Conservation (phyloP, 1,284 basidiomycete species). For the Flammula alnicola region DNA sequence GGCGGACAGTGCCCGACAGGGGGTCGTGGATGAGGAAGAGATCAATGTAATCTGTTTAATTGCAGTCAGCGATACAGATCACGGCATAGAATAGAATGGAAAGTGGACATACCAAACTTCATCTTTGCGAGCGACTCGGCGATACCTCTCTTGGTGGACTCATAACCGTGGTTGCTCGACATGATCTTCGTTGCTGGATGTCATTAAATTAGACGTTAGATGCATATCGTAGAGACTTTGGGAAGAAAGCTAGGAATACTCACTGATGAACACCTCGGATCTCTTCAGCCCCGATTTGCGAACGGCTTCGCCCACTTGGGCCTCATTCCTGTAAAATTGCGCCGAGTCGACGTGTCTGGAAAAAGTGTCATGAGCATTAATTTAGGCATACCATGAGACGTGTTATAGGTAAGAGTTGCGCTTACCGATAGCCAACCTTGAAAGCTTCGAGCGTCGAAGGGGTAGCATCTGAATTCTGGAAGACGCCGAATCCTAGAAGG, state of each 20-base stretch:
- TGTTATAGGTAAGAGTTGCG: no score
- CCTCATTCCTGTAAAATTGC: conserved; percentile 78
- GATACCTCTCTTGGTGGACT: conserved; percentile 57
- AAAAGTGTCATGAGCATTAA: background rate
- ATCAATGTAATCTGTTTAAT: conserved; percentile 66
- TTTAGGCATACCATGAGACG: background rate
- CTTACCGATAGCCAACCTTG: conserved; percentile 71
- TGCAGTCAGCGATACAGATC: background rate
- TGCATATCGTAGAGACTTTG: background rate
- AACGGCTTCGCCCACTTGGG: conserved; percentile 63
- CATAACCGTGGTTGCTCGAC: conserved; percentile 58
- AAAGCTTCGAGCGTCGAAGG: conserved; percentile 70
- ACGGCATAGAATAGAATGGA: background rate
- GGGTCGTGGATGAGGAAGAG: conserved; percentile 81
- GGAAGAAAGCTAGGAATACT: no score
- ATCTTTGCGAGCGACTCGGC: conserved; percentile 60
- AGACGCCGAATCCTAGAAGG: conserved; percentile 81
- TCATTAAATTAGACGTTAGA: conserved; percentile 3
- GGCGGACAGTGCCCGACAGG: conserved; percentile 54
- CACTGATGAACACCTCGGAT: conserved; percentile 72
- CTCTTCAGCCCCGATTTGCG: conserved; percentile 54
- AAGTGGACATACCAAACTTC: conserved; percentile 47
- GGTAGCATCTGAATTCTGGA: conserved; percentile 64
- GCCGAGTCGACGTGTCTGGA: conserved; percentile 72
- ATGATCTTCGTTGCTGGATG: conserved; percentile 64